Base-by-base conservation (phyloP, 805 yeast species). In the Candida nanaspora region DNA sequence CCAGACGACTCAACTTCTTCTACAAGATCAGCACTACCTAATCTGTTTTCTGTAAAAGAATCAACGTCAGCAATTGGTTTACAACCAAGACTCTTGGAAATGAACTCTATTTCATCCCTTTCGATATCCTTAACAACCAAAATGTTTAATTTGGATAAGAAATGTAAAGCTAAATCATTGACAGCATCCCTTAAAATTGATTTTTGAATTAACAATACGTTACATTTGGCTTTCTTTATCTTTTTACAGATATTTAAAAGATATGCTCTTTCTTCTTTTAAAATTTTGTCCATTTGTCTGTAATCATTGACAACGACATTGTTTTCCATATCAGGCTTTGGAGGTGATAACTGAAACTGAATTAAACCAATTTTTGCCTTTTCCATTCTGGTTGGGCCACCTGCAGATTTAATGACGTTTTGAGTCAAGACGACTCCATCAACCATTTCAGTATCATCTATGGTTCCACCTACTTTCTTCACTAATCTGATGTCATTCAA, bases 261-360 rank as follows among this genome's bases (percentile, higher is more conserved):
- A 61, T 93, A 93, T 23, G 96, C 93, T 61, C 99, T 82, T 72
- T 93, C 98, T 67, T 93, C 99, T 60, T 94, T 93, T 59, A 93
- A 72, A 52, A 93, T 93, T 69, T 91, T 93, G 66, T 93, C 99
- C 99, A 93, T 93, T 66, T 93, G 98, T 65, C 98, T 79, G 70
- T 93, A 93, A 64, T 93, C 99, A 59, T 86, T 93, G 41, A 93
- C 98, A 43, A 93, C 95, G 38, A 93, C 91, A 59, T 89, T 91
- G 64, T 93, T 93, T 68, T 93, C 98, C 83, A 94, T 83, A 59
- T 88, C 97, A 18, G 97, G 97, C 61, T 88, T 88, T 49, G 97
- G 97, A 20, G 97, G 96, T 18, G 96, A 86, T 47, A 88, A 75
- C 71, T 86, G 98, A 70, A 86, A 93, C 70, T 88, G 99, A 56